Conservation (phyloP, 768 basidiomycete genomes). For the Ramaria rubella region DNA sequence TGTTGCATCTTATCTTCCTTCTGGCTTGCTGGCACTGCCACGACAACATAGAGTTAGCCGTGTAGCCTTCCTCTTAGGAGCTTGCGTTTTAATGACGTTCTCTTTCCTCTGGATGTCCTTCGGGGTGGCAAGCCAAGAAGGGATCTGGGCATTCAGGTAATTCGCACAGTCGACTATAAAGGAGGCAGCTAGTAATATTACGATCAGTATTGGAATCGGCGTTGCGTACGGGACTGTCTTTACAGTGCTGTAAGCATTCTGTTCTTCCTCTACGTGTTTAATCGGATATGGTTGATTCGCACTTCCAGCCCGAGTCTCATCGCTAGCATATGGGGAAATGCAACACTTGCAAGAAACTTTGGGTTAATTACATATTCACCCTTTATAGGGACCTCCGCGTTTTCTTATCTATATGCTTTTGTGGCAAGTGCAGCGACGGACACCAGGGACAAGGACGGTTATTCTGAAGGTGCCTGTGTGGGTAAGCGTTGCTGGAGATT, state of each 20-base stretch:
- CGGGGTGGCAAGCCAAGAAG: conserved; percentile 40
- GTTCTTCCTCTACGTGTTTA: background rate
- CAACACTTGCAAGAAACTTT: conserved; percentile 68
- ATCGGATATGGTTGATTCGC: conserved; percentile 4
- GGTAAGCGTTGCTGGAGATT: conserved; percentile 58
- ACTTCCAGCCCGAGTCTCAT: conserved; percentile 57
- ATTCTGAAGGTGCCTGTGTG: conserved; percentile 36
- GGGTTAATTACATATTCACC: conserved; percentile 66
- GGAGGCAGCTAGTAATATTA: background rate
- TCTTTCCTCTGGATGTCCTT: conserved; percentile 53
- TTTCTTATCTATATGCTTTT: conserved; percentile 76
- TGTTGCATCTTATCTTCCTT: conserved; percentile 37
- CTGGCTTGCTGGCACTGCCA: conserved; percentile 29
- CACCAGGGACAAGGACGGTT: conserved; percentile 20
- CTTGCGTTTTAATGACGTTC: conserved; percentile 41
- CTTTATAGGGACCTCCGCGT: conserved; percentile 65
- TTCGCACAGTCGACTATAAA: background rate
- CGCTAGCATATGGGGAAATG: conserved; percentile 62
- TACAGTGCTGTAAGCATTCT: conserved; percentile 54
- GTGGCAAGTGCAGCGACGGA: conserved; percentile 46
- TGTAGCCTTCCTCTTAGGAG: conserved; percentile 48
- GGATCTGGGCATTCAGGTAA: conserved; percentile 69
- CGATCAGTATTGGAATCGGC: conserved; percentile 54
- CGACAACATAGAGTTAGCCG: conserved; percentile 56
- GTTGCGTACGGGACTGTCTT: conserved; percentile 64